Evolutionary conservation across 352 stramenopile genomes (phyloP), one percentile per base, ranked within the genome.

Genomic region (Pythium myriotylum): DNA sequence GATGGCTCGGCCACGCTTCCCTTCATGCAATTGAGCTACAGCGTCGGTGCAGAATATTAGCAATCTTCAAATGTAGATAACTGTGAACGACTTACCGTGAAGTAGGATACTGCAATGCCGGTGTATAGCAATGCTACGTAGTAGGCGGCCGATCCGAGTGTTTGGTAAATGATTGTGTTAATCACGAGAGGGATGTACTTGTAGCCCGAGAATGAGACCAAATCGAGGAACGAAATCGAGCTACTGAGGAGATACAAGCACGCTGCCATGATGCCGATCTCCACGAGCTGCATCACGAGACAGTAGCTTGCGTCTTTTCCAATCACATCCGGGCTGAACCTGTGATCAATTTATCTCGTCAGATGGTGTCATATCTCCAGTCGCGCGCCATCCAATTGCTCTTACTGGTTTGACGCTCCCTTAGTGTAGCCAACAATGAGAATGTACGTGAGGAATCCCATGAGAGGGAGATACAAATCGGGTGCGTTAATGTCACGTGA

Each of bases 401-500:
- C 83, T 59, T 78, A 96, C 85, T 95, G 80, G 52, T 92, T 92
- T 24, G 84, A 93, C 29, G 89, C 94, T 24, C 97, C 98, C 64
- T 99, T 98, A 42, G 84, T 92, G 59, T 99, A 96, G 2, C 96
- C 97, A 63, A 97, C 97, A 12, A 99, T 88, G 48, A 99, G 74
- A 47, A 98, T 98, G 76, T 99, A 99, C 17, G 97, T 99, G 53
- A 99, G 84, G 33, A 99, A 97, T n/a, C 94, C 91, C 97, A 99
- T 99, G 40, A 98, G 62, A 12, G 98, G 98, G 26, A 99, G 93
- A 76, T 99, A 99, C 26, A 99, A 76, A 78, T 99, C 98, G 1
- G 97, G 97, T 5, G 97, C 96, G 67, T 99, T 99, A 58, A 97
- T 86, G 73, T 99, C 98, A 35, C 87, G 70, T 40, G 89, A 88